Base-by-base conservation (phyloP, 2,329 filamentous ascomycete species). In the Colletotrichum noveboracense region DNA sequence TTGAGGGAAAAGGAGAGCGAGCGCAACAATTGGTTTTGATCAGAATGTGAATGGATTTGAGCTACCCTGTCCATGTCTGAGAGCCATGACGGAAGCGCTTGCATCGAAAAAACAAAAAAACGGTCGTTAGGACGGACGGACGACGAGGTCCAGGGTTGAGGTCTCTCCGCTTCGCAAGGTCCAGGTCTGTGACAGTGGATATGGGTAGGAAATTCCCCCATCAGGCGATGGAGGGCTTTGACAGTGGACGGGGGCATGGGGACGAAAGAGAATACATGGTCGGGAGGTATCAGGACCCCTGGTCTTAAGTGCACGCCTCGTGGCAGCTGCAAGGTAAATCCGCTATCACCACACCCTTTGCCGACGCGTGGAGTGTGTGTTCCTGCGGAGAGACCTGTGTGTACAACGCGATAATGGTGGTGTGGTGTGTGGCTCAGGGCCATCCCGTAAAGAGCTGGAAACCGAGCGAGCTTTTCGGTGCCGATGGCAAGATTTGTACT, bases 81-180 rank as follows among this genome's bases (percentile, higher is more conserved):
- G 76, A 77, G 76, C 76, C 74, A 77, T 77, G 75, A 77, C 76
- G 75, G 76, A 76, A 77, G 76, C 70, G 75, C 76, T 77, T 75
- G 76, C 71, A 66, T 75, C 74, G 56, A 55, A 66, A 69, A 66
- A 43, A 70, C 28, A 64, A 74, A 74, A 76, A 76, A 76, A 76
- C 74, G 67, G 76, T 77, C 71, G 71, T 71, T 68, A 74, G 74
- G 76, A 64, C 70, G 76, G 76, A 70, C 69, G 73, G 73, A 66
- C 74, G 66, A 70, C 69, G 70, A 70, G 62, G 67, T 68, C 74
- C 76, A 77, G 76, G 76, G 76, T 77, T 69, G 76, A 76, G 70
- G 70, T 76, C 69, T 70, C 76, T 77, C 66, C 74, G 60, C 74
- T 68, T 75, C 74, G 74, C 74, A 66, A 76, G 75, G 70, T 74